A percentile compares a stretch with the other conserved stretches of the same genome.
Evolutionary conservation across 768 basidiomycete species (phyloP).

Genomic region (Gloeophyllum trabeum): DNA sequence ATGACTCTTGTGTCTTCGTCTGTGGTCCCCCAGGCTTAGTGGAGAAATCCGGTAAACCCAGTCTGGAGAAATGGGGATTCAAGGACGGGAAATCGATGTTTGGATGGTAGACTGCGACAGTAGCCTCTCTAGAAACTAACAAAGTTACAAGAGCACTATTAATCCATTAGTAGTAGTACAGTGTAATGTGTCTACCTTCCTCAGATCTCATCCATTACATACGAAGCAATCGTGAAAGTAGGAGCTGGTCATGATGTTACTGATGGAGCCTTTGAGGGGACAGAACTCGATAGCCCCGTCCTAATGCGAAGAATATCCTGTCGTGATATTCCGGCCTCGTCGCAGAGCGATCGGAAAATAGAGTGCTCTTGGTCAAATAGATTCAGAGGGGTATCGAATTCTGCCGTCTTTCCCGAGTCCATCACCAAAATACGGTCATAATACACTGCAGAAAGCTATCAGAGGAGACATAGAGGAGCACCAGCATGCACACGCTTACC

Average conservation of each 20-base stretch:
- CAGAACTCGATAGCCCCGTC: too few relatives aligned
- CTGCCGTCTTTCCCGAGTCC: constrained; percentile 55
- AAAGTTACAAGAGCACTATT: too few relatives aligned
- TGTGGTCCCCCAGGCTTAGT: constrained; percentile 13
- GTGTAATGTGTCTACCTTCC: too few relatives aligned
- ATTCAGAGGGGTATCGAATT: constrained; percentile 63
- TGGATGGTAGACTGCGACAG: too few relatives aligned
- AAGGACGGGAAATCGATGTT: constrained; percentile 11
- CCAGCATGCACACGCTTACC: constrained; percentile 13
- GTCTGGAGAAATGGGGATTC: constrained; percentile 12
- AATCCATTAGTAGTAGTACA: too few relatives aligned
- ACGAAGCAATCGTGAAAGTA: too few relatives aligned
- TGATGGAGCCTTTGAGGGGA: too few relatives aligned
- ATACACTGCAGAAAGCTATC: constrained; percentile 25
- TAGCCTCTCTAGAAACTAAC: too few relatives aligned
- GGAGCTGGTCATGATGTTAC: too few relatives aligned
- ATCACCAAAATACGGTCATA: constrained; percentile 67
- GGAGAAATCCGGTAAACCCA: constrained; percentile 11
- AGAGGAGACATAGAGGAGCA: constrained; percentile 9
- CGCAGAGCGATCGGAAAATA: constrained; percentile 61
- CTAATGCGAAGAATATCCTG: constrained; percentile 46
- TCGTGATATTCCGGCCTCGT: constrained; percentile 47
- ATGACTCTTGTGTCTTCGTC: not conserved
- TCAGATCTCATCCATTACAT: too few relatives aligned
- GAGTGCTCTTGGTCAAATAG: constrained; percentile 51